These are phyloP conservation scores for Yarrowia galli DNA, from an alignment of 1,139 yeast species.

Conservation along the genomic window DNA sequence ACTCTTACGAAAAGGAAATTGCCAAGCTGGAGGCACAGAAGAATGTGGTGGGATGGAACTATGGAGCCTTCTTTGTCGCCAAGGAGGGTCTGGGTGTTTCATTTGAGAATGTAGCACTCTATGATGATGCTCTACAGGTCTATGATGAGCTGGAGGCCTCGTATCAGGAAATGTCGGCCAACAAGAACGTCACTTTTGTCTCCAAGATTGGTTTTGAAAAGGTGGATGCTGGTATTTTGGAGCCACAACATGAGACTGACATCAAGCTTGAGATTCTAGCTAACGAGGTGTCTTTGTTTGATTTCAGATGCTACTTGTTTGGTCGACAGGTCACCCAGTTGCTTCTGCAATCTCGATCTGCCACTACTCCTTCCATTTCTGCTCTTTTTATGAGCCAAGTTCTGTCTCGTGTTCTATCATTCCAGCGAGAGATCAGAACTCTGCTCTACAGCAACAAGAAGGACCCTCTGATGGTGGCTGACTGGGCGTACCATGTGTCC, in stretches of 20 bases:
- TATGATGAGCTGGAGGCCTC: constrained; percentile 55
- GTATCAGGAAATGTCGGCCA: constrained; percentile 45
- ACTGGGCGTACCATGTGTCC: constrained; percentile 51
- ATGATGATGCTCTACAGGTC: constrained; percentile 63
- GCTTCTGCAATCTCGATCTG: constrained; percentile 46
- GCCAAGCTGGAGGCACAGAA: constrained; percentile 50
- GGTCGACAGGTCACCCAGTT: constrained; percentile 54
- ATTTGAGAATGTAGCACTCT: constrained; percentile 60
- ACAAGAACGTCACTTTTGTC: constrained; percentile 46
- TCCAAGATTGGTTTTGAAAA: constrained; percentile 49
- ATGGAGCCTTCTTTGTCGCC: constrained; percentile 55
- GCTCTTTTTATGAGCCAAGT: constrained; percentile 49
- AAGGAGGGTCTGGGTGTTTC: constrained; percentile 58
- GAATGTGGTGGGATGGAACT: constrained; percentile 55
- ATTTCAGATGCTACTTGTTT: constrained; percentile 54
- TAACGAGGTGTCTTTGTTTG: constrained; percentile 54
- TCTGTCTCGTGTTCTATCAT: constrained; percentile 50
- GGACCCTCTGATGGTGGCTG: constrained; percentile 46
- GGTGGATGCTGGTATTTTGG: constrained; percentile 40
- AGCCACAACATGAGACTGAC: constrained; percentile 43
- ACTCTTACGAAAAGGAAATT: constrained; percentile 53
- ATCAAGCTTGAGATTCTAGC: constrained; percentile 51
- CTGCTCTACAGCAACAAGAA: constrained; percentile 46
- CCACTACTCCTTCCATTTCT: constrained; percentile 53
- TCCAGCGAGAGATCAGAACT: constrained; percentile 55